Percentiles rank a stretch among this genome's conserved stretches.
These are phyloP conservation scores for Chenopodium formosanum DNA, from an alignment of 148 eudicot genomes.

Conservation along the genomic window DNA sequence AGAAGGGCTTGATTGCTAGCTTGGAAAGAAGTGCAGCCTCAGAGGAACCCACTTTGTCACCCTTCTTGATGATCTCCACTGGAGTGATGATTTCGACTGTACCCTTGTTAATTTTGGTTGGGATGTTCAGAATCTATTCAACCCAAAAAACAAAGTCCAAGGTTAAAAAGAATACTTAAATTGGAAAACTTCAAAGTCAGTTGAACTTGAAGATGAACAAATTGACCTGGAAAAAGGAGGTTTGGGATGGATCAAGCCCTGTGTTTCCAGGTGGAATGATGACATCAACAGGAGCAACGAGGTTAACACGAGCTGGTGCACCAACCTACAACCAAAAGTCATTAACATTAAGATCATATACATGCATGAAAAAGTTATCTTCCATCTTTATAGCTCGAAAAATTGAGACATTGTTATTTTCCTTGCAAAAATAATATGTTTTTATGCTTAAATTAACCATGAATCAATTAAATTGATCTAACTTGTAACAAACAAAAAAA, in stretches of 20 bases:
- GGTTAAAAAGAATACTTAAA: too few relatives aligned
- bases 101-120: conserved; percentile 71
- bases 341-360: too few relatives aligned
- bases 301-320: conserved; percentile 66
- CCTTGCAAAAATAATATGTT: too few relatives aligned
- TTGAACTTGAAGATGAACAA: background rate
- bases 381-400: too few relatives aligned
- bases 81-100: conserved; percentile 60
- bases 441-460: too few relatives aligned
- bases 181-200: too few relatives aligned
- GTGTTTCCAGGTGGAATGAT: conserved; percentile 65
- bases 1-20: conserved; percentile 51
- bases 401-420: too few relatives aligned
- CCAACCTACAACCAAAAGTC: conserved; percentile 37
- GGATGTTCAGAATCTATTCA: conserved; percentile 49
- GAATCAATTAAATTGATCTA: too few relatives aligned
- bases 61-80: conserved; percentile 58
- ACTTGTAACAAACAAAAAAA: too few relatives aligned
- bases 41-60: conserved; percentile 63
- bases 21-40: conserved; percentile 58
- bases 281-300: conserved; percentile 59
- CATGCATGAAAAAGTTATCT: too few relatives aligned
- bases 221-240: conserved; percentile 58
- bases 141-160: too few relatives aligned
- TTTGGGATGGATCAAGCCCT: conserved; percentile 56